Conservation (phyloP, 1,139 yeast species). For the Pichia sp. region DNA sequence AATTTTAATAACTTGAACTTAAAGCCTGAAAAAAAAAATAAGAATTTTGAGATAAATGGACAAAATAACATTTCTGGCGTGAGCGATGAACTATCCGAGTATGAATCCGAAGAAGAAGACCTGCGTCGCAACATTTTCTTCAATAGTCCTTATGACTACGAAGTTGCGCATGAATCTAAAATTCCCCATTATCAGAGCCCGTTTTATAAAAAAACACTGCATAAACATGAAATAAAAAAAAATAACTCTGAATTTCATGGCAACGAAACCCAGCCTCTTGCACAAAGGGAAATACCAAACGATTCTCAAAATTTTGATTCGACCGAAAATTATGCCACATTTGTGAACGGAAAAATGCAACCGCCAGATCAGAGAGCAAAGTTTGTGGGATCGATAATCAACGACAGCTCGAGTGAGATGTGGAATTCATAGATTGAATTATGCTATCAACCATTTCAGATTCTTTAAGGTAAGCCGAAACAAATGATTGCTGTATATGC, state of each 20-base stretch:
- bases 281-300: slow-evolving; percentile 8
- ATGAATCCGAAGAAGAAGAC: slow-evolving; percentile 5
- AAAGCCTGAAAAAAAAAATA: background rate
- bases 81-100: background rate
- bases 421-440: background rate
- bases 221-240: background rate
- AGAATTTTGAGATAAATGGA: background rate
- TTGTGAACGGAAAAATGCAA: background rate
- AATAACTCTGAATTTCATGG: background rate
- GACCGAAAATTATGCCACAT: slow-evolving; percentile 7
- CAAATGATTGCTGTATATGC: background rate
- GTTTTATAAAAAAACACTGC: background rate
- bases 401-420: slow-evolving; percentile 2
- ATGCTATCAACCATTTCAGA: background rate
- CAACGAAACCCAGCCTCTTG: background rate
- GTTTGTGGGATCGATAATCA: background rate
- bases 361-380: background rate
- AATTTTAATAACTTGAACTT: background rate
- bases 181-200: background rate
- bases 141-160: background rate
- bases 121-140: background rate
- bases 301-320: slow-evolving; percentile 9
- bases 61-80: background rate
- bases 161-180: background rate
- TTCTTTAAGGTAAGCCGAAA: background rate